Percentiles rank a stretch among this genome's conserved stretches.
Conservation (phyloP, 108 stramenopile species). For the Nannochloropsis granulata region DNA sequence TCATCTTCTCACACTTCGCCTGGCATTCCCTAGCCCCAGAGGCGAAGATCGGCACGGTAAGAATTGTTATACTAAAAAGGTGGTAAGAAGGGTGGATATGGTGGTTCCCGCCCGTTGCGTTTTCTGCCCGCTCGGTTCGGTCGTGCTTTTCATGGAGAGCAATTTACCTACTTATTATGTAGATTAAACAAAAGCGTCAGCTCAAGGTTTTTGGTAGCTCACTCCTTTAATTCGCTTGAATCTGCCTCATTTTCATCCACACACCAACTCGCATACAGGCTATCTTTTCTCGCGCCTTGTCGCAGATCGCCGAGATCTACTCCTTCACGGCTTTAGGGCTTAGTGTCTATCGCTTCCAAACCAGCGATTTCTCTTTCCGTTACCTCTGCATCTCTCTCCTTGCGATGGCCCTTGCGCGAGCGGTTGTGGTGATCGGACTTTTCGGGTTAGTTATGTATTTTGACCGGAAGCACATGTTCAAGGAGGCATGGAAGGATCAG, state of each 20-base stretch:
- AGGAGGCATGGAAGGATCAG: conserved; percentile 5
- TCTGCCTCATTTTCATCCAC: neutral
- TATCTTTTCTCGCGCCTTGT: neutral
- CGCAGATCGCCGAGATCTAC: conserved; percentile 22
- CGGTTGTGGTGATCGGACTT: conserved; percentile 6
- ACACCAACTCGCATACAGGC: conserved; percentile 15
- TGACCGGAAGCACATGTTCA: neutral
- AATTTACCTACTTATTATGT: neutral
- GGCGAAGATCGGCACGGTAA: conserved; percentile 27
- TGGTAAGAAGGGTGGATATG: too few species aligned
- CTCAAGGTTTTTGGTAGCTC: too few species aligned
- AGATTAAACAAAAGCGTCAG: neutral
- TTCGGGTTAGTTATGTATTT: neutral
- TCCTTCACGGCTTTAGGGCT: conserved; percentile 24
- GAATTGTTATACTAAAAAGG: too few species aligned
- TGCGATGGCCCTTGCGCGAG: neutral
- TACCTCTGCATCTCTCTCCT: neutral
- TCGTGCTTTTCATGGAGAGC: neutral
- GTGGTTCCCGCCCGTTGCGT: neutral
- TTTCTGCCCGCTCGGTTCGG: neutral
- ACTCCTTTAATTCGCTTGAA: too few species aligned
- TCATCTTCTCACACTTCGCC: conserved; percentile 38
- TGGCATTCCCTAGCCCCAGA: conserved; percentile 31
- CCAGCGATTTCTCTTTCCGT: neutral
- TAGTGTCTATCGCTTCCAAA: conserved; percentile 25